These are phyloP conservation scores for Neofusicoccum laricinum DNA, from an alignment of 2,329 filamentous ascomycete species.

Conservation along the genomic window DNA sequence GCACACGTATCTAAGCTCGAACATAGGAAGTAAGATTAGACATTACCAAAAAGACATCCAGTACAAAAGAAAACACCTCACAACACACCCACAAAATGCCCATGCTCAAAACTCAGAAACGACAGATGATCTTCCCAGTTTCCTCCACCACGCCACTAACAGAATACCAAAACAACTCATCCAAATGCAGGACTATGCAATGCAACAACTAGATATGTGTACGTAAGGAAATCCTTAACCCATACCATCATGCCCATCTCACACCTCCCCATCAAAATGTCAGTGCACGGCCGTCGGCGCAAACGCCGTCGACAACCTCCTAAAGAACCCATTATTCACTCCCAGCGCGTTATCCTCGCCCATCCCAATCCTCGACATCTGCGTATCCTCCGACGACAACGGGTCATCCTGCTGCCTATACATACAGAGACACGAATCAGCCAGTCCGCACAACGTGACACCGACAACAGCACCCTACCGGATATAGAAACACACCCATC, in stretches of 20 bases:
- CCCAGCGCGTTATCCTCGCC: background rate
- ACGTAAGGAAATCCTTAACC: background rate
- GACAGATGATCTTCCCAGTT: no score
- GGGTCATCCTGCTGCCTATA: slow-evolving; percentile 10
- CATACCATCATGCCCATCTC: no score
- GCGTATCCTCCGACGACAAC: background rate
- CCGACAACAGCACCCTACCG: background rate
- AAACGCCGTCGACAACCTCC: slow-evolving; percentile 8
- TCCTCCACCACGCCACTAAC: background rate
- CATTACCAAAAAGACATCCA: no score
- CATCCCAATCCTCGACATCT: background rate
- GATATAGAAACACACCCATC: background rate
- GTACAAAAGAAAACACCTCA: no score
- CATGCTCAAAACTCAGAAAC: no score
- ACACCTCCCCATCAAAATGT: background rate
- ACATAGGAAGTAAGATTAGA: no score
- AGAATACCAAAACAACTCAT: background rate
- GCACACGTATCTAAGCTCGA: no score
- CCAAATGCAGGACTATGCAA: background rate
- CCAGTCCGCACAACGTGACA: background rate
- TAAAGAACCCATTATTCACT: slow-evolving; percentile 8
- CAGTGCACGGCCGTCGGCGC: slow-evolving; percentile 5
- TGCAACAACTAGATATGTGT: background rate
- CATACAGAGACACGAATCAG: background rate
- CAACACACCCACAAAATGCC: no score